These are phyloP conservation scores for Oryza glaberrima DNA, from an alignment of 176 grass and related monocot species.

Conservation along the genomic window DNA sequence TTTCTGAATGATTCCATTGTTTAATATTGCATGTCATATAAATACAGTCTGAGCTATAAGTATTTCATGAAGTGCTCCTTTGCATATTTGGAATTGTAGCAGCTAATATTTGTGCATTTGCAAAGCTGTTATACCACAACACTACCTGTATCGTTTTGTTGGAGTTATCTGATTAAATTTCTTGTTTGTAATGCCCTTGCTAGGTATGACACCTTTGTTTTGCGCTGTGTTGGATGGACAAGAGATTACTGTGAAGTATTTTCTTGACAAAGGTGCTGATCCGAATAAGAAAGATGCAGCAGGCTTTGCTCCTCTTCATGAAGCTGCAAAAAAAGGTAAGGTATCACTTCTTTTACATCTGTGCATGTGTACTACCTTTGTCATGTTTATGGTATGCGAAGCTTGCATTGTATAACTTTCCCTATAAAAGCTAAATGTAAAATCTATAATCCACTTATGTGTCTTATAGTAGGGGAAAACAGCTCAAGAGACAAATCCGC, in stretches of 20 bases:
- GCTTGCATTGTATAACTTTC: background rate
- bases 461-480: background rate
- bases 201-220: conserved; percentile 44
- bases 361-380: background rate
- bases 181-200: conserved; percentile 20
- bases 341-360: conserved; percentile 3
- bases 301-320: conserved; percentile 37
- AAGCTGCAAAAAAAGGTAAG: conserved; percentile 40
- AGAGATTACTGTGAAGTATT: conserved; percentile 33
- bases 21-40: background rate
- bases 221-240: conserved; percentile 12
- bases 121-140: background rate
- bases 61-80: background rate
- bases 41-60: background rate
- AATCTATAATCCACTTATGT: background rate
- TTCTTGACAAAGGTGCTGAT: conserved; percentile 51
- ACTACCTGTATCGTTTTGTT: background rate
- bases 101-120: background rate
- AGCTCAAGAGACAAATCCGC: background rate
- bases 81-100: background rate
- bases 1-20: background rate
- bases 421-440: background rate
- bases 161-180: background rate
- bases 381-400: background rate
- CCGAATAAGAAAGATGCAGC: conserved; percentile 25